A percentile compares a stretch with the other conserved stretches of the same genome.
Conservation (phyloP, 805 yeast species). For the Starmera caribaea region DNA sequence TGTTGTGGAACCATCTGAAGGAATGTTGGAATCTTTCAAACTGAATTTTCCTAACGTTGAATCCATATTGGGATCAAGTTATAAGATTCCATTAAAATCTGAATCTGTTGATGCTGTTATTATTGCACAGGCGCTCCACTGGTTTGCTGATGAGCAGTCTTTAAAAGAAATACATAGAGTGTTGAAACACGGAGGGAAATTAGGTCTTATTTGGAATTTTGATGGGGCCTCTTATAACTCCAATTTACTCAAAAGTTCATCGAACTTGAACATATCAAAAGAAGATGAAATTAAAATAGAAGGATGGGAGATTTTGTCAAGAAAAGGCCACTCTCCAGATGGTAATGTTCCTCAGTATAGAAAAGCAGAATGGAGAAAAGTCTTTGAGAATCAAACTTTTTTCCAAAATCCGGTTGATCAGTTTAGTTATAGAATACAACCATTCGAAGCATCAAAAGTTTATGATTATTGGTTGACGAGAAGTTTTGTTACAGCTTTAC, state of each 20-base stretch:
- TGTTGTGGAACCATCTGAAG: slow-evolving; percentile 47
- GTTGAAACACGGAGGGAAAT: slow-evolving; percentile 36
- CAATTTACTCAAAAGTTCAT: slow-evolving; percentile 5
- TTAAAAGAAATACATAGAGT: slow-evolving; percentile 42
- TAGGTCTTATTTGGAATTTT: slow-evolving; percentile 53
- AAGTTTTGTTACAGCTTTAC: slow-evolving; percentile 40
- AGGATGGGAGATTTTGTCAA: slow-evolving; percentile 11
- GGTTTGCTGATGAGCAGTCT: slow-evolving; percentile 47
- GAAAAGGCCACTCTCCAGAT: slow-evolving; percentile 22
- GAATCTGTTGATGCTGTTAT: slow-evolving; percentile 38
- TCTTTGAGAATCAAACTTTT: slow-evolving; percentile 22
- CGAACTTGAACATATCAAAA: slow-evolving; percentile 2
- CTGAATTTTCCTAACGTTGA: slow-evolving; percentile 35
- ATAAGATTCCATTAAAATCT: slow-evolving; percentile 35
- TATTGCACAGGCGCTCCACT: slow-evolving; percentile 56
- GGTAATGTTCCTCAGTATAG: slow-evolving; percentile 48
- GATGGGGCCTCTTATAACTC: slow-evolving; percentile 22
- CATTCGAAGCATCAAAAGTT: slow-evolving; percentile 25
- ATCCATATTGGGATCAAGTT: slow-evolving; percentile 31
- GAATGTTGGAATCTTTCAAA: slow-evolving; percentile 42
- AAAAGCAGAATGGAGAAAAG: slow-evolving; percentile 34
- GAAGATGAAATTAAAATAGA: slow-evolving; percentile 3
- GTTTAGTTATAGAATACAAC: slow-evolving; percentile 21
- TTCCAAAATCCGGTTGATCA: slow-evolving; percentile 28
- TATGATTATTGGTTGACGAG: slow-evolving; percentile 46